Conservation (phyloP, 2,329 filamentous ascomycete genomes). For the Alternaria gaisen region DNA sequence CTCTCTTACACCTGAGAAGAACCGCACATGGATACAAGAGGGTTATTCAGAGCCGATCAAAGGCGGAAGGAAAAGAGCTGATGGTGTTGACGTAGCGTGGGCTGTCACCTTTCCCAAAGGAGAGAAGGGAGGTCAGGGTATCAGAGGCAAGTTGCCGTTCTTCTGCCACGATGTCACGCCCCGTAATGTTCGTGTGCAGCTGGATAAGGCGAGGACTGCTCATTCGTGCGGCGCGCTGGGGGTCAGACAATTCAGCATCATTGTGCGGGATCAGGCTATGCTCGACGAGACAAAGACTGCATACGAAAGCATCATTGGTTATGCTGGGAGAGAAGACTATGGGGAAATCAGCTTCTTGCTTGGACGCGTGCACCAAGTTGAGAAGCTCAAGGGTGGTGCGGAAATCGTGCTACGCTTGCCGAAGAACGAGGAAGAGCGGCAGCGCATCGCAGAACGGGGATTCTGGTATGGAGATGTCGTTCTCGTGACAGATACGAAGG, state of each 20-base stretch:
- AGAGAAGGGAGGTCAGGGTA: constrained; percentile 43
- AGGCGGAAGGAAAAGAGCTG: constrained; percentile 64
- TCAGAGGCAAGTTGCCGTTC: constrained; percentile 66
- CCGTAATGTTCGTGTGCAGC: constrained; percentile 64
- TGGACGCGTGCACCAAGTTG: constrained; percentile 26
- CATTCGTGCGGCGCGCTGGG: constrained; percentile 65
- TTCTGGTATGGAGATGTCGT: constrained; percentile 44
- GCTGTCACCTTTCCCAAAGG: constrained; percentile 62
- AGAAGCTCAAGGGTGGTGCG: constrained; percentile 23
- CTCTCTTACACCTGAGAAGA: constrained; percentile 13
- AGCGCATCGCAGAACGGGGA: constrained; percentile 19
- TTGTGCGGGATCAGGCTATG: constrained; percentile 29
- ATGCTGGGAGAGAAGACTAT: background rate
- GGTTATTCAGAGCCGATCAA: constrained; percentile 60
- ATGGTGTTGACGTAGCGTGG: constrained; percentile 68
- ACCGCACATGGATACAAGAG: constrained; percentile 38
- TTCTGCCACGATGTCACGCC: constrained; percentile 68
- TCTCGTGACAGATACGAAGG: constrained; percentile 22
- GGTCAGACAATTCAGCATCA: constrained; percentile 36
- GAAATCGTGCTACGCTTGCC: constrained; percentile 34
- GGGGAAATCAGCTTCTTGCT: constrained; percentile 22
- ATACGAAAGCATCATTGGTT: constrained; percentile 30
- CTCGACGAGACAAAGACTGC: constrained; percentile 22
- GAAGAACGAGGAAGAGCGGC: constrained; percentile 26
- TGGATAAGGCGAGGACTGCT: constrained; percentile 47